phyloP scores from a whole-genome alignment of 257 asterid species.

The Nicotiana attenuata region DNA sequence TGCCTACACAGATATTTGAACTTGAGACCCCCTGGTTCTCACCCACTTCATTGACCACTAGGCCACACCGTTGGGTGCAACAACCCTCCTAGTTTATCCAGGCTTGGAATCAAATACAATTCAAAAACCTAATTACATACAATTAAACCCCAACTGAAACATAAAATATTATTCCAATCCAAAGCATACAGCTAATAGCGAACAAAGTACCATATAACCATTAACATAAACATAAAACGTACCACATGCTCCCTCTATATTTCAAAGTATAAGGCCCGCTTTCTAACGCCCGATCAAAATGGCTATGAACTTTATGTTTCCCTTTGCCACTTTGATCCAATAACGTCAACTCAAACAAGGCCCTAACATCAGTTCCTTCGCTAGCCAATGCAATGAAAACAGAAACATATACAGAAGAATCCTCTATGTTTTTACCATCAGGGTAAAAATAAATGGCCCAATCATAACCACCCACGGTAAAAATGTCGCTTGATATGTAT shows the following conservation, averaged over 20 bases:
- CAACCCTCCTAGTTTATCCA: neutral
- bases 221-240: conserved; percentile 15
- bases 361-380: conserved; percentile 87
- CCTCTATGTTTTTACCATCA: conserved; percentile 79
- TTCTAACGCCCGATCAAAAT: conserved; percentile 84
- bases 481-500: conserved; percentile 65
- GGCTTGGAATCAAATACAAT: neutral
- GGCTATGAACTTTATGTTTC: conserved; percentile 83
- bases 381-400: conserved; percentile 79
- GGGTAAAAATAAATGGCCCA: conserved; percentile 92
- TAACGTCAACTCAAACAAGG: conserved; percentile 69
- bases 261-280: conserved; percentile 84
- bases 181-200: neutral
- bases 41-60: too few relatives aligned
- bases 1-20: too few relatives aligned
- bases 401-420: conserved; percentile 61
- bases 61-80: too few relatives aligned
- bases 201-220: neutral
- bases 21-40: too few relatives aligned
- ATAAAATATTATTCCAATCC: neutral
- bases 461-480: conserved; percentile 71
- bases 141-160: neutral
- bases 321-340: conserved; percentile 89
- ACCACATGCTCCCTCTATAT: conserved; percentile 96
- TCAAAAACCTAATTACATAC: neutral